These are phyloP conservation scores for Sonneratia alba DNA, from an alignment of 345 rosid genomes.

Conservation along the genomic window DNA sequence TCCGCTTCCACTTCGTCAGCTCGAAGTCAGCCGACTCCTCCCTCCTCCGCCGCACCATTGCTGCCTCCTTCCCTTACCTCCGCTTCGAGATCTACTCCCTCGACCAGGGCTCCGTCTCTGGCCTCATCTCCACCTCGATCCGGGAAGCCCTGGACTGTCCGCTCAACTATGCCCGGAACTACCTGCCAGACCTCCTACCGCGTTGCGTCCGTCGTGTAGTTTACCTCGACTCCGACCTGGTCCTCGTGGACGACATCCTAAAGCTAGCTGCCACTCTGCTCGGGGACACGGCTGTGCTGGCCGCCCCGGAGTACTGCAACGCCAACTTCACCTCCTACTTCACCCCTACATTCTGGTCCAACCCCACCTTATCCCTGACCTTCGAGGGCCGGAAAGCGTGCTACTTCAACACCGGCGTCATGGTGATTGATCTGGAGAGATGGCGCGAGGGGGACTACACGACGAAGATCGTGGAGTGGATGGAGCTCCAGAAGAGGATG, in stretches of 20 bases:
- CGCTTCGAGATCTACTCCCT: conserved; percentile 21
- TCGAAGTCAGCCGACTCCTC: conserved; percentile 14
- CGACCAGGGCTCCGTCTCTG: conserved; percentile 19
- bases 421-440: conserved; percentile 25
- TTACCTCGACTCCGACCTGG: conserved; percentile 30
- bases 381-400: conserved; percentile 27
- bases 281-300: conserved; percentile 16
- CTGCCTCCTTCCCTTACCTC: conserved; percentile 33
- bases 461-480: conserved; percentile 28
- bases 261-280: conserved; percentile 22
- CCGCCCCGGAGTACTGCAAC: conserved; percentile 34
- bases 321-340: conserved; percentile 30
- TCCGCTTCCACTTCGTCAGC: conserved; percentile 28
- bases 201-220: conserved; percentile 17
- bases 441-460: conserved; percentile 33
- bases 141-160: conserved; percentile 33
- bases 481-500: conserved; percentile 35
- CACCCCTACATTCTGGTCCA: conserved; percentile 32
- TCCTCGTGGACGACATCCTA: conserved; percentile 32
- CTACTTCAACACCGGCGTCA: conserved; percentile 36
- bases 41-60: conserved; percentile 18
- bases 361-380: conserved; percentile 21
- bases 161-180: conserved; percentile 35
- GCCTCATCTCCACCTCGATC: conserved; percentile 33
- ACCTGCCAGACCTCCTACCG: conserved; percentile 28